phyloP scores from a whole-genome alignment of 2,329 filamentous ascomycete genomes.

The Thielaviopsis euricoi region DNA sequence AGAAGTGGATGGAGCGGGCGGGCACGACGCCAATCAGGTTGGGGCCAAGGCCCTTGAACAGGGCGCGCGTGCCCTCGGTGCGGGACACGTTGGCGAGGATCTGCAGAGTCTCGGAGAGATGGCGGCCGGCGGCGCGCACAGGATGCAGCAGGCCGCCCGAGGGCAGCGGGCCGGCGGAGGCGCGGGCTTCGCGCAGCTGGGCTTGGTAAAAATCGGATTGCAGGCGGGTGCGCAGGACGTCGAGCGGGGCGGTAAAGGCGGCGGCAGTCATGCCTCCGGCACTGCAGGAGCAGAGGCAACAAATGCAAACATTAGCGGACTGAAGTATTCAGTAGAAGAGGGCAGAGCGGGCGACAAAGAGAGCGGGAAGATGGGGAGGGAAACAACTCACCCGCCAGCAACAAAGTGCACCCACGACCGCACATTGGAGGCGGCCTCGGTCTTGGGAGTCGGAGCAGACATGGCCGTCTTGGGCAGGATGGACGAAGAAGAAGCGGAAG shows the following conservation, averaged over 20 bases:
- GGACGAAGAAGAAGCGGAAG: background rate
- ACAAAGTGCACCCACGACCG: conserved; percentile 89
- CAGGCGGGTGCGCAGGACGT: conserved; percentile 82
- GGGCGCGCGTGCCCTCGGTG: conserved; percentile 65
- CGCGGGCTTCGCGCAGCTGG: conserved; percentile 53
- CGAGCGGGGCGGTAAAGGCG: conserved; percentile 82
- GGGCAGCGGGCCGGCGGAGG: conserved; percentile 32
- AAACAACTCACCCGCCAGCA: conserved; percentile 58
- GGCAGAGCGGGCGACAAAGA: background rate
- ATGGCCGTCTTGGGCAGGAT: conserved; percentile 27
- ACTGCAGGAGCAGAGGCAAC: conserved; percentile 27
- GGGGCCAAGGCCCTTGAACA: conserved; percentile 87
- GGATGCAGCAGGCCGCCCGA: conserved; percentile 35
- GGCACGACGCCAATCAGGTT: conserved; percentile 83
- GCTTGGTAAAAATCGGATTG: conserved; percentile 86
- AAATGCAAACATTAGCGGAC: background rate
- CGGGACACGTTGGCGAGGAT: conserved; percentile 69
- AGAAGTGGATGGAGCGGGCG: conserved; percentile 84
- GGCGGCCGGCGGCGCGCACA: conserved; percentile 48
- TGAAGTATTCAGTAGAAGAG: background rate
- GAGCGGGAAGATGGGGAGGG: background rate
- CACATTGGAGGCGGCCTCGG: conserved; percentile 15
- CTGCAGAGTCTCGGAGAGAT: conserved; percentile 72
- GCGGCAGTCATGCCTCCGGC: conserved; percentile 82
- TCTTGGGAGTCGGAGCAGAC: background rate